Conservation (phyloP, 192 early-diverging fungal species). For the Coemansia sp. region DNA sequence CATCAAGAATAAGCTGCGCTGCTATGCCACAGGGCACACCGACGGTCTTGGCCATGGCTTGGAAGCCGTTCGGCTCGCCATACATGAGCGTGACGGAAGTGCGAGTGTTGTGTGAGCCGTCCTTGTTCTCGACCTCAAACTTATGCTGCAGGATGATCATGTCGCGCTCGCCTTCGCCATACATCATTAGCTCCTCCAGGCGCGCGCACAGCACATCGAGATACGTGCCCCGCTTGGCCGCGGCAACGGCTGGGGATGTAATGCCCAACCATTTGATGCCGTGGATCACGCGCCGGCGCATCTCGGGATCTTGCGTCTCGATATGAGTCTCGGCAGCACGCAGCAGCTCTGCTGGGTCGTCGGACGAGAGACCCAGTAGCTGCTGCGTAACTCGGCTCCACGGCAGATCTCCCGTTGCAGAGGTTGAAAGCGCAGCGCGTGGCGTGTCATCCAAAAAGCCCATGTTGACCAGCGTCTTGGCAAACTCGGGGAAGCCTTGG, state of each 20-base stretch:
- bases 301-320: conserved; percentile 57
- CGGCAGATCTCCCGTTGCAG: conserved; percentile 57
- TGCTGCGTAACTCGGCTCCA: conserved; percentile 79
- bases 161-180: conserved; percentile 87
- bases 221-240: conserved; percentile 69
- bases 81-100: conserved; percentile 92
- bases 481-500: conserved; percentile 95
- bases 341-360: conserved; percentile 53
- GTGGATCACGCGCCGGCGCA: conserved; percentile 62
- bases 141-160: conserved; percentile 97
- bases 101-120: conserved; percentile 82
- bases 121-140: conserved; percentile 90
- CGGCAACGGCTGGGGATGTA: conserved; percentile 69
- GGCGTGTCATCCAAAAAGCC: conserved; percentile 84
- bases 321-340: conserved; percentile 67
- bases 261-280: conserved; percentile 86
- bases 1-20: conserved; percentile 87
- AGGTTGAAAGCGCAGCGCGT: conserved; percentile 59
- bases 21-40: conserved; percentile 97
- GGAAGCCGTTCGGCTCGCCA: conserved; percentile 82
- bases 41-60: conserved; percentile 97
- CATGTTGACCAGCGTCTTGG: conserved; percentile 90
- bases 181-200: conserved; percentile 95
- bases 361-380: conserved; percentile 33
- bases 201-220: conserved; percentile 94